Evolutionary conservation across 768 basidiomycete genomes (phyloP).

Genomic region (Leccinum rimulosum): DNA sequence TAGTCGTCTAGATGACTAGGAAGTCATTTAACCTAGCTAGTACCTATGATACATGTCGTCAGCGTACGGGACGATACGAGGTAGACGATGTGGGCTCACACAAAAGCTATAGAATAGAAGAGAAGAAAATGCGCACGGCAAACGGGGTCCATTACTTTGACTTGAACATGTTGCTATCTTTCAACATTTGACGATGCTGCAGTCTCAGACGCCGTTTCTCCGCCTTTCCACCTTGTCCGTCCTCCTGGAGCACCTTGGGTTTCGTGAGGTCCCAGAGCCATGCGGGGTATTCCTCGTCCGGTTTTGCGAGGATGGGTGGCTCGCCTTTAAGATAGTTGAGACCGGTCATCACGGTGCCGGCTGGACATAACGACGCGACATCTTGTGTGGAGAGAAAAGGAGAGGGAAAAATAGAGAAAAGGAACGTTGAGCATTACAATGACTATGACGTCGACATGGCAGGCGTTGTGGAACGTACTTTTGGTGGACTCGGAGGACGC

Average conservation of each 20-base stretch:
- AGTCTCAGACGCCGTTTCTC: conserved; percentile 54
- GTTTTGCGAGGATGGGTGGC: conserved; percentile 65
- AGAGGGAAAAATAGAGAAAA: neutral
- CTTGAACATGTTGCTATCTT: conserved; percentile 84
- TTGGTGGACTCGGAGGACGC: conserved; percentile 11
- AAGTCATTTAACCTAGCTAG: neutral
- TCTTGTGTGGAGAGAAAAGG: conserved; percentile 4
- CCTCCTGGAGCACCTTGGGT: conserved; percentile 59
- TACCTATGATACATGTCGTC: neutral
- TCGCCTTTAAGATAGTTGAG: conserved; percentile 83
- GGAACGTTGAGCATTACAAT: neutral
- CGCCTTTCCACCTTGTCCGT: conserved; percentile 70
- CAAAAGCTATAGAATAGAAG: neutral
- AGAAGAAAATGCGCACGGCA: neutral
- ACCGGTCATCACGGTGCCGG: conserved; percentile 77
- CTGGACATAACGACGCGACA: conserved; percentile 57
- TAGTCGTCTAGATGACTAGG: too few relatives aligned
- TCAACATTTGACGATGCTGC: conserved; percentile 67
- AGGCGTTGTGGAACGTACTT: conserved; percentile 15
- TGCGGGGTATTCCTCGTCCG: conserved; percentile 82
- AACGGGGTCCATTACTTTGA: conserved; percentile 48
- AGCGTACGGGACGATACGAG: neutral
- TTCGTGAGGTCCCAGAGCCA: conserved; percentile 85
- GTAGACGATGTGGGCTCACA: neutral
- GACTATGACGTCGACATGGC: too few relatives aligned